These are phyloP conservation scores for Hypoxylon sp. DNA, from an alignment of 2,329 filamentous ascomycete genomes.

Conservation along the genomic window DNA sequence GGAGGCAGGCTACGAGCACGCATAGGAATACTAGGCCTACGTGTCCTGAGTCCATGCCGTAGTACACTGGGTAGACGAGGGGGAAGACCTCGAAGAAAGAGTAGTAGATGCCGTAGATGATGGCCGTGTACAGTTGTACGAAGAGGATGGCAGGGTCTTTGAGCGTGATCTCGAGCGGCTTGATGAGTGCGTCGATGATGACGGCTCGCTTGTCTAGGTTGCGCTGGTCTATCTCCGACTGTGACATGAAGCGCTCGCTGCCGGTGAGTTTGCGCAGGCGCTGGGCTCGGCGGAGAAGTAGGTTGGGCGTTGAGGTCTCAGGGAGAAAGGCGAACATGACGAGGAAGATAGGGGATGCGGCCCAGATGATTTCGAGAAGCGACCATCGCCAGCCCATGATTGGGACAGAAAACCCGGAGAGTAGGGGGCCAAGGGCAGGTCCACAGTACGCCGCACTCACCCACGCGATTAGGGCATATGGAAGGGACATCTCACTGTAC, in stretches of 20 bases:
- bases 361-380: conserved; percentile 75
- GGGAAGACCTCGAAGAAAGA: conserved; percentile 78
- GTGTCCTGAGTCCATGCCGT: conserved; percentile 71
- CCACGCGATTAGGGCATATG: conserved; percentile 73
- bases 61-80: conserved; percentile 72
- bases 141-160: conserved; percentile 75
- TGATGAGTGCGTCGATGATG: conserved; percentile 70
- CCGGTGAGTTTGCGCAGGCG: conserved; percentile 75
- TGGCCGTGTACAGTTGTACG: conserved; percentile 72
- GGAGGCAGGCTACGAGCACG: conserved; percentile 69
- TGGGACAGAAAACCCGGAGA: conserved; percentile 72
- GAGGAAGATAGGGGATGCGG: conserved; percentile 71
- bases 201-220: conserved; percentile 65
- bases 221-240: conserved; percentile 75
- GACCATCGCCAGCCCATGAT: conserved; percentile 75
- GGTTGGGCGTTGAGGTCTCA: conserved; percentile 72
- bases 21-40: conserved; percentile 73
- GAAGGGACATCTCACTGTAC: conserved; percentile 68
- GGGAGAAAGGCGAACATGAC: conserved; percentile 74
- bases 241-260: conserved; percentile 69
- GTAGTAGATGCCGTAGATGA: conserved; percentile 75
- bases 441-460: conserved; percentile 67
- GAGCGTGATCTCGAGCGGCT: conserved; percentile 72
- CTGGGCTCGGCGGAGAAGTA: conserved; percentile 72
- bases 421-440: conserved; percentile 71